Evolutionary conservation across 2,329 filamentous ascomycete species (phyloP), one percentile per base, ranked within the genome.

Genomic region (Paecilomyces fulvus): DNA sequence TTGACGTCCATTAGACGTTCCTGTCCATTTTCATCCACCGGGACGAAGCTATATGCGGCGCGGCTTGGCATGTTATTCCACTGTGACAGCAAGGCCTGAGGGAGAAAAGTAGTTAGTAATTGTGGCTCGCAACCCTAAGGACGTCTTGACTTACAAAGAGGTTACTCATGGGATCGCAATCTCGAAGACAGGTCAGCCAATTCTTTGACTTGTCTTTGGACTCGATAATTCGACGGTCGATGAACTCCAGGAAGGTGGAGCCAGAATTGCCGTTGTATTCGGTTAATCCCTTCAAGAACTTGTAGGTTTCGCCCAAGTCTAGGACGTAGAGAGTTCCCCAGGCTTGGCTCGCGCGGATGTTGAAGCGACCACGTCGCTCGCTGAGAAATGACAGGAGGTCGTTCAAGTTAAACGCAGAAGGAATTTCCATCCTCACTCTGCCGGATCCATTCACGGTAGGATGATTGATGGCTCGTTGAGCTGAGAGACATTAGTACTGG

Each of bases 61-160:
- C 74, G 73, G 55, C 74, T 76, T 7, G 75, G 74, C 75, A 77
- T 77, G 59, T 75, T 76, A 60, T 75, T 75, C 70, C 74, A 73
- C 55, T 67, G 68, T 8, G 73, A 75, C 14, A 77, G 71, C 5
- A 76, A 63, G 33, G 72, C 64, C 74, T 77, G 52, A 6, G 46
- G 11, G 28, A 10, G 20, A 53, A 21, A 50, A 48, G 30, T 52
- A 14, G 43, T 3, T 23, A 31, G 14, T 20, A 30, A 14, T 2
- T 2, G 50, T 14, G 25, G 20, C 25, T 14, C 12, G 17, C 3
- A 12, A 25, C 30, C 30, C 17, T 12, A 21, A 21, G 49, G 20
- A 10, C 1, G 6, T 17, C 5, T 30, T n/a, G 14, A 70, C 73
- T 68, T 62, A 75, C 73, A 37, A 75, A 73, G 51, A 68, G 65